Base-by-base conservation (phyloP, 2,329 filamentous ascomycete species). In the Aspergillus puulaauensis region DNA sequence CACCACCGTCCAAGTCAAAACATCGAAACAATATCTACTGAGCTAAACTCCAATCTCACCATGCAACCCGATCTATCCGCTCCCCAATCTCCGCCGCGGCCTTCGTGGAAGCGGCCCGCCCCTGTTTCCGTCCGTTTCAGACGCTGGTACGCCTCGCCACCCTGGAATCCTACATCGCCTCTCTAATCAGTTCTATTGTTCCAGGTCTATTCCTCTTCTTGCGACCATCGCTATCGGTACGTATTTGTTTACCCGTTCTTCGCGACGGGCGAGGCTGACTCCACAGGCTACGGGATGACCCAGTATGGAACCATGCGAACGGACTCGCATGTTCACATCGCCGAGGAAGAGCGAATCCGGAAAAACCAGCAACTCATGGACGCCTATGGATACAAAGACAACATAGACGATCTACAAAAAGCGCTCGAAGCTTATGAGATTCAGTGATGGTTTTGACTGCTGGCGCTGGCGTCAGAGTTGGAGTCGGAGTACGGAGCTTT, bases 331-430 rank as follows among this genome's bases (percentile, higher is more conserved):
- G 19, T 23, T 8, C 57, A 55, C 4, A 33, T 53, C 12, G 43
- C 54, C 8, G 66, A 70, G 41, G 62, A 75, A 59, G 63, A 73
- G 50, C 62, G 73, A 2, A 67, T 73, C 2, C 71, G 73, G 24
- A 71, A 66, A 52, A 77, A 78, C 54, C 67, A 68, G 47, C 65
- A 71, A 5, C 61, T 80, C n/a, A 75, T 79, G 72, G 76, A 80
- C 37, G 76, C 78, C 2, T 80, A 80, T 54, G 78, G 78, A 12
- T 75, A 75, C 52, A 75, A 78, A 60, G 72, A 70, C 12, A 78
- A 72, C 46, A 57, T 80, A 47, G 67, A 73, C 23, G 77, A 80
- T 64, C 63, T 80, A n/a, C 69, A 79, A 61, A 69, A 75, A 39
- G 78, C 78, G 15, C 68, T 80, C 65, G 70, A 78, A 35, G 68